Conservation (phyloP, 345 rosid species). For the Punica granatum region DNA sequence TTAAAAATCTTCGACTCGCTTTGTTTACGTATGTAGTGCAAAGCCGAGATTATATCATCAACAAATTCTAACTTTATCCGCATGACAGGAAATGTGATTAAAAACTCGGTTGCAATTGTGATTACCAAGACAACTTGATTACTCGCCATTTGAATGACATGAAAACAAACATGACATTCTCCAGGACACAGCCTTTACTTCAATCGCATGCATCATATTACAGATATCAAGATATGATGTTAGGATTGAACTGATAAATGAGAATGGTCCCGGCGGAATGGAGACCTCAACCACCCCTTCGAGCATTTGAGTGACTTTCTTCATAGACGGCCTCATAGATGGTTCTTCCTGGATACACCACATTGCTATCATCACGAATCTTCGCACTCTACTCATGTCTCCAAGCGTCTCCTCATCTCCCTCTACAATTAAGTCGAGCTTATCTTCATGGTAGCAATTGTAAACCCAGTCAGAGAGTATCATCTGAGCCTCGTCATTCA, state of each 20-base stretch:
- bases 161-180: too few relatives aligned
- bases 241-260: neutral
- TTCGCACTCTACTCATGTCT: neutral
- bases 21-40: too few relatives aligned
- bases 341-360: conserved; percentile 16
- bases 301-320: conserved; percentile 8
- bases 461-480: conserved; percentile 5
- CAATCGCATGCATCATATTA: too few relatives aligned
- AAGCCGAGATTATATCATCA: too few relatives aligned
- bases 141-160: too few relatives aligned
- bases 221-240: too few relatives aligned
- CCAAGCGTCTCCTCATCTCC: neutral
- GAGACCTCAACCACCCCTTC: conserved; percentile 10
- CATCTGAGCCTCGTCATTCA: neutral
- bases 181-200: too few relatives aligned
- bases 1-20: too few relatives aligned
- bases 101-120: too few relatives aligned
- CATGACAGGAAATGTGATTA: too few relatives aligned
- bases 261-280: conserved; percentile 1
- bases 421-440: neutral
- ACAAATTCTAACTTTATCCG: too few relatives aligned
- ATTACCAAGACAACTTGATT: too few relatives aligned
- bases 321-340: conserved; percentile 10
- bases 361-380: conserved; percentile 8
- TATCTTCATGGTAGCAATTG: conserved; percentile 5